phyloP scores from a whole-genome alignment of 768 basidiomycete genomes.

The Leccinellum rugosiceps region DNA sequence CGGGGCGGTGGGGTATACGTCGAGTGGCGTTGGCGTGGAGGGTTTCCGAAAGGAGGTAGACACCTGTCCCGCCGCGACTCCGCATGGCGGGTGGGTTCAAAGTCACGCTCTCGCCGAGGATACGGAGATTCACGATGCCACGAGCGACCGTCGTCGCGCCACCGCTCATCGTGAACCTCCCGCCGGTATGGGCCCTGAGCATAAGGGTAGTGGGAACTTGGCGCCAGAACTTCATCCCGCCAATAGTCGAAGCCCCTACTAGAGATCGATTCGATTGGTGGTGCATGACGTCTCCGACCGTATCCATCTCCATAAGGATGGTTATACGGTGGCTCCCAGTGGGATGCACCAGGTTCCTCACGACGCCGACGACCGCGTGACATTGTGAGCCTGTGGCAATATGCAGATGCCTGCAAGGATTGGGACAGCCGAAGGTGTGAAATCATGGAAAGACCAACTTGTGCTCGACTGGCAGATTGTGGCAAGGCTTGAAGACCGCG shows the following conservation, averaged over 20 bases:
- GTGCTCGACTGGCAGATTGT: not conserved
- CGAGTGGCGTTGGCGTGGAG: slow-evolving; percentile 11
- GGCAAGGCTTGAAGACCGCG: not conserved
- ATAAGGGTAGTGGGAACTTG: slow-evolving; percentile 1
- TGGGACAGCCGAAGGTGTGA: slow-evolving; percentile 5
- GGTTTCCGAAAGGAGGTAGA: not conserved
- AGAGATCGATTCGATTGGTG: not conserved
- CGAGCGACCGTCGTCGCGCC: slow-evolving; percentile 10
- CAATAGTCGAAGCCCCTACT: slow-evolving; percentile 22
- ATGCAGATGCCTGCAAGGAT: slow-evolving; percentile 3
- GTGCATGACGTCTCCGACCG: slow-evolving; percentile 9
- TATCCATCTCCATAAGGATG: slow-evolving; percentile 8
- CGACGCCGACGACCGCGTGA: slow-evolving; percentile 11
- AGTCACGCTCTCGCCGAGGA: slow-evolving; percentile 6
- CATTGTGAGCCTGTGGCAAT: slow-evolving; percentile 14
- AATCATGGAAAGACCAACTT: slow-evolving; percentile 13
- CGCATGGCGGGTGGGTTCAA: slow-evolving; percentile 3
- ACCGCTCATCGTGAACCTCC: slow-evolving; percentile 8
- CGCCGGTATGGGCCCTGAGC: slow-evolving; percentile 1
- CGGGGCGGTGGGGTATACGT: slow-evolving; percentile 8
- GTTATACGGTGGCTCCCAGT: slow-evolving; percentile 1
- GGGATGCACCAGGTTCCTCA: slow-evolving; percentile 8
- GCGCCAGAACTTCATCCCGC: slow-evolving; percentile 12
- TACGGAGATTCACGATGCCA: slow-evolving; percentile 8
- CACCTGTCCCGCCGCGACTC: slow-evolving; percentile 6